phyloP scores from a whole-genome alignment of 257 asterid species.

The Fraxinus americana region DNA sequence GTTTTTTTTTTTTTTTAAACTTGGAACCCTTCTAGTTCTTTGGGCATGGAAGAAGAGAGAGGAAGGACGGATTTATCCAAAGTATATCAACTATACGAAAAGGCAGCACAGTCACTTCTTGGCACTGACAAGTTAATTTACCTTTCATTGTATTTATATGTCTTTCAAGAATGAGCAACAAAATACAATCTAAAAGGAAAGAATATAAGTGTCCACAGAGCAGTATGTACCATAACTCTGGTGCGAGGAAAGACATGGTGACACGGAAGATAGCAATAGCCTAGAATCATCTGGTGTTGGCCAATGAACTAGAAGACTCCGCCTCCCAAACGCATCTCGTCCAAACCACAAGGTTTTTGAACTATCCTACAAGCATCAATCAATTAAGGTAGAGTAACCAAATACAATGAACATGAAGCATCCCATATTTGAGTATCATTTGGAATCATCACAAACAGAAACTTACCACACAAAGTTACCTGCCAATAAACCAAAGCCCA shows the following conservation, averaged over 20 bases:
- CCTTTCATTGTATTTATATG: neutral
- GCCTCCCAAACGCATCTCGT: constrained; percentile 95
- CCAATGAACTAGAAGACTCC: constrained; percentile 98
- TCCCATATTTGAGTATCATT: constrained; percentile 24
- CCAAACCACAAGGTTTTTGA: constrained; percentile 93
- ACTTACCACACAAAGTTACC: constrained; percentile 94
- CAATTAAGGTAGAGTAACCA: constrained; percentile 29
- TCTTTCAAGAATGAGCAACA: neutral
- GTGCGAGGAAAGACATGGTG: constrained; percentile 54
- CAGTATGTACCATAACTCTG: constrained; percentile 52
- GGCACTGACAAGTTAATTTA: neutral
- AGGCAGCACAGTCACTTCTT: neutral
- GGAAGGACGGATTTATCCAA: neutral
- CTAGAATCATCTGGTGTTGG: constrained; percentile 77
- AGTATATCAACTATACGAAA: neutral
- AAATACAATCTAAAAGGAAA: neutral
- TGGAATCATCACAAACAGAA: constrained; percentile 32
- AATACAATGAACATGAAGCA: constrained; percentile 9
- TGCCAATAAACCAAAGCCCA: constrained; percentile 98
- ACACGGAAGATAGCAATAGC: constrained; percentile 82
- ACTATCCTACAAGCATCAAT: constrained; percentile 58
- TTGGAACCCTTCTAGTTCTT: neutral
- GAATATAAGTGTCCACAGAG: constrained; percentile 9
- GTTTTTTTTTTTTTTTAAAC: neutral
- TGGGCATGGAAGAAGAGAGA: neutral